These are phyloP conservation scores for Udeniomyces megalosporus DNA, from an alignment of 768 basidiomycete genomes.

Conservation along the genomic window DNA sequence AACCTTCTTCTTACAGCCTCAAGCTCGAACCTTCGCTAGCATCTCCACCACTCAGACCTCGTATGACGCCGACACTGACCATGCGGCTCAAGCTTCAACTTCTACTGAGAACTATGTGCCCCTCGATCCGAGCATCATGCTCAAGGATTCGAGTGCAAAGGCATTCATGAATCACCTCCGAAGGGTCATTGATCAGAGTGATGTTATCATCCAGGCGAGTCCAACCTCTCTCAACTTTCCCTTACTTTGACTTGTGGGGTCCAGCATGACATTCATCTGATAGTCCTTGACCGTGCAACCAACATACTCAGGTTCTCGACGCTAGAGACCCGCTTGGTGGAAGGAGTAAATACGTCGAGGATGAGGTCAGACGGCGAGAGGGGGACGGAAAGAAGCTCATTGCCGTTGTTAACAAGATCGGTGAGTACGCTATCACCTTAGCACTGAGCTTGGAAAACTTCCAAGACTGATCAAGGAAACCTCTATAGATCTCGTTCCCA, in stretches of 20 bases:
- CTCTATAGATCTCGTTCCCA: conserved; percentile 64
- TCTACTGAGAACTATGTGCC: not conserved
- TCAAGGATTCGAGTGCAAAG: conserved; percentile 29
- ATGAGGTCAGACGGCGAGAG: conserved; percentile 73
- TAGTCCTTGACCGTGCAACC: no score
- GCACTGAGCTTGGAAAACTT: not conserved
- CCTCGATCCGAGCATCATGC: conserved; percentile 26
- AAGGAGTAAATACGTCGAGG: conserved; percentile 77
- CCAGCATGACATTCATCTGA: no score
- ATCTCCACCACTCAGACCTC: conserved; percentile 7
- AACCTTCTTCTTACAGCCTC: conserved; percentile 9
- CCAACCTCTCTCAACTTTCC: not conserved
- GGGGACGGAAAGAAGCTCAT: conserved; percentile 79
- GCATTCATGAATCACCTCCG: conserved; percentile 60
- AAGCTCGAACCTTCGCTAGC: conserved; percentile 2
- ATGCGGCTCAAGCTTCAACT: not conserved
- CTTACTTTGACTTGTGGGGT: not conserved
- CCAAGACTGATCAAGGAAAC: not conserved
- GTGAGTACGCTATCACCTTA: conserved; percentile 34
- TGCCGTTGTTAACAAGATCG: conserved; percentile 92
- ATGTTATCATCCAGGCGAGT: conserved; percentile 55
- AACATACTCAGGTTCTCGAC: conserved; percentile 49
- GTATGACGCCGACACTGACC: conserved; percentile 9
- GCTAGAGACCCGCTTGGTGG: conserved; percentile 92
- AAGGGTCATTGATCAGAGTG: conserved; percentile 84